phyloP scores from a whole-genome alignment of 2,329 filamentous ascomycete species.

The Pezizomycotina sp. region DNA sequence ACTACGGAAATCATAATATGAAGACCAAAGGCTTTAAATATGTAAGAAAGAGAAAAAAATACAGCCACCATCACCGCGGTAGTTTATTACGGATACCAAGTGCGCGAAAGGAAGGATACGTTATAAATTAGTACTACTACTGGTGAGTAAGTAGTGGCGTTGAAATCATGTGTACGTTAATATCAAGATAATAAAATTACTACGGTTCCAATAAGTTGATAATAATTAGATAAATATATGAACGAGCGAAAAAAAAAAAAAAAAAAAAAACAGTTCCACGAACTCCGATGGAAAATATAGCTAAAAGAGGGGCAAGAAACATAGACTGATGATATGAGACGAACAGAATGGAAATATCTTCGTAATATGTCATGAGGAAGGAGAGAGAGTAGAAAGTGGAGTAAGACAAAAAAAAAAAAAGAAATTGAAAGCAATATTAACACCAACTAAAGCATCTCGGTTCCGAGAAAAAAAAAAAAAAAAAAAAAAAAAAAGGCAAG shows the following conservation, averaged over 20 bases:
- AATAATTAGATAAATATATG: conserved; percentile 5
- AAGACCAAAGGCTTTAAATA: too few species aligned
- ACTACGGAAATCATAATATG: too few species aligned
- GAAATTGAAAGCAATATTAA: neutral
- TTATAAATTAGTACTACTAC: too few species aligned
- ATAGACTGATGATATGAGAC: conserved; percentile 2
- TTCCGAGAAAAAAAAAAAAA: neutral
- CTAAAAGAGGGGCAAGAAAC: conserved; percentile 1
- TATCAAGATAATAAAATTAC: too few species aligned
- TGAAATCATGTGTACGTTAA: too few species aligned
- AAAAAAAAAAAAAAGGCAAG: neutral
- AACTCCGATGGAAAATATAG: neutral
- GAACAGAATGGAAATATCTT: conserved; percentile 9
- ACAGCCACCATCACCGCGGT: too few species aligned
- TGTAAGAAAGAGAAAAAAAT: too few species aligned
- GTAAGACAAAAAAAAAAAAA: conserved; percentile 5
- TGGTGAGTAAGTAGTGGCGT: too few species aligned
- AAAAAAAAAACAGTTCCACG: conserved; percentile 1
- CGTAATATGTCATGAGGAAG: conserved; percentile 5
- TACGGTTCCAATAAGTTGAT: too few species aligned
- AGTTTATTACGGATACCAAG: too few species aligned
- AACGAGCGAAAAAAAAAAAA: conserved; percentile 2
- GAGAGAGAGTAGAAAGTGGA: conserved; percentile 8
- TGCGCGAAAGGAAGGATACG: too few species aligned
- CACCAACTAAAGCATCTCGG: neutral